Evolutionary conservation across 2,329 filamentous ascomycete genomes (phyloP), one percentile per base, ranked within the genome.

Genomic region (Metarhizium anisopliae): DNA sequence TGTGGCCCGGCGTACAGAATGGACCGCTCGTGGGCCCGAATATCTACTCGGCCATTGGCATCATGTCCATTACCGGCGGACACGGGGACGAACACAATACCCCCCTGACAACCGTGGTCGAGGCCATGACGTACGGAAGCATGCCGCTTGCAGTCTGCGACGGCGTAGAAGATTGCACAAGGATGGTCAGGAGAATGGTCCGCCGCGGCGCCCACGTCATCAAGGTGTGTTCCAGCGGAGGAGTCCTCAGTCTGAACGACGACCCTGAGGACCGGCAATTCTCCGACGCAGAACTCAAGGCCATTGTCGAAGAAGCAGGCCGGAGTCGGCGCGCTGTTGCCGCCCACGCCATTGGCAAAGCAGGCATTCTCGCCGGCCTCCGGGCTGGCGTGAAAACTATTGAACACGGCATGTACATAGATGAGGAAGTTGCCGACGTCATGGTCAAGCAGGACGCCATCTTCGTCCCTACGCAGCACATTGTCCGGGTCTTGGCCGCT

Each of bases 21-120:
- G 77, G 75, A 1, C 66, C 65, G 18, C 67, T 80, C 32, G 60
- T 74, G 7, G 77, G 77, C 0, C 76, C 76, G 0, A 76, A 76
- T 54, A 71, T 81, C 13, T 81, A 80, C 65, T 73, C 72, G 0
- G 68, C 75, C 2, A 68, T 75, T 29, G 68, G 68, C 1, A 63
- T 69, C 14, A 68, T 81, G 52, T 73, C 71, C 53, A 74, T 74
- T 58, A 79, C 74, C 0, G 77, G 72, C 4, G 78, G 78, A 0
- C 77, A 80, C 60, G 75, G 74, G 6, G 72, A 74, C 53, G 56
- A 69, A 4, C 71, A 70, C 56, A 54, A 56, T n/a, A 35, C 68
- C 36, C 70, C 72, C 0, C 61, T 72, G 0, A 67, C 67, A 5
- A 67, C 70, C 30, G 53, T 61, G 6, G 29, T 53, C 14, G 66